Base-by-base conservation (phyloP, 768 basidiomycete genomes). In the Erythrobasidium yunnanense region DNA sequence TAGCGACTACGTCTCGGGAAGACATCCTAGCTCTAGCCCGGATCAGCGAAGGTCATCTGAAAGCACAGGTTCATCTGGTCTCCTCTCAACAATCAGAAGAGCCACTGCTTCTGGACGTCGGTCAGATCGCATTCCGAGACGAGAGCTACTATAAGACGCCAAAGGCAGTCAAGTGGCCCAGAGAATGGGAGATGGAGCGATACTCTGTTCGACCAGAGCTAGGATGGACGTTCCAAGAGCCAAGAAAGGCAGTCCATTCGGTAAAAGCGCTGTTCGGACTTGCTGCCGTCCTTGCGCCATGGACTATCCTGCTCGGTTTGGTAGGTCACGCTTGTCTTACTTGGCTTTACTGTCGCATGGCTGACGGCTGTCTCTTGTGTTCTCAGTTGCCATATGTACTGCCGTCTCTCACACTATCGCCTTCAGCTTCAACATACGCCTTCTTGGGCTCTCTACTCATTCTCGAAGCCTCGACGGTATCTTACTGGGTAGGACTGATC, bases 171-270 rank as follows among this genome's bases (percentile, higher is more conserved):
- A 51, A 51, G 7, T 63, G 33, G 6, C 70, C 70, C 4, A 32
- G 20, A 13, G 62, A 56, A 11, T 72, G 72, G 72, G 69, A 71
- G 35, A 67, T 65, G 1, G 69, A 72, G 6, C 33, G 55, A 42
- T 72, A 68, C 54, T 11, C 1, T 1, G 6, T 17, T 4, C 45
- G 49, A 34, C 57, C 47, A 18, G 54, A 65, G 46, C 51, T 70
- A 25, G 13, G 34, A 1, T 72, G 70, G 72, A 72, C 70, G 4
- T 69, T 70, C 51, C 38, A 53, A 42, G 30, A 22, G 2, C 38
- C 20, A 22, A 66, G 66, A 60, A 71, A 66, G 54, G 15, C 17
- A 8, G 66, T 71, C 20, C 30, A 33, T 0, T 1, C 23, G 5
- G 22, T 58, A 13, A 38, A 60, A 22, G 68, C 69, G 0, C 15